Evolutionary conservation across 495 filamentous ascomycete species (phyloP).

Genomic region (Penicillium simplicissimum): DNA sequence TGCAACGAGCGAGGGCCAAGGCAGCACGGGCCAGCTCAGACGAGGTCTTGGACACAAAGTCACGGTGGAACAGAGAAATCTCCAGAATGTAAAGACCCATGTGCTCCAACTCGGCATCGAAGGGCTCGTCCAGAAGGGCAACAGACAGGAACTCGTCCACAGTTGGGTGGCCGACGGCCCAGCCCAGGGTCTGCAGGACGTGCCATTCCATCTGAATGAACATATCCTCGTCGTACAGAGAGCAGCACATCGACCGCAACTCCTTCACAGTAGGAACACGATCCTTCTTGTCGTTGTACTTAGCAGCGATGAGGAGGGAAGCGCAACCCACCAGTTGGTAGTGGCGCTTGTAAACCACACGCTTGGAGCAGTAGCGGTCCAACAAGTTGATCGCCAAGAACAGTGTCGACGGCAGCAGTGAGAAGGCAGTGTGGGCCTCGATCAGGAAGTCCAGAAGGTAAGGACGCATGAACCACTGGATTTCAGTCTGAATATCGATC

Average conservation of each 20-base stretch:
- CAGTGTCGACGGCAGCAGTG: constrained; percentile 88
- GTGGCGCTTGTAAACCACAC: constrained; percentile 99
- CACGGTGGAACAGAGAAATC: constrained; percentile 91
- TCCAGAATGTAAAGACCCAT: constrained; percentile 94
- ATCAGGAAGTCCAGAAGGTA: constrained; percentile 98
- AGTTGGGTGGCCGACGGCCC: constrained; percentile 94
- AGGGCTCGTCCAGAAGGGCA: constrained; percentile 60
- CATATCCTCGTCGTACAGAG: constrained; percentile 98
- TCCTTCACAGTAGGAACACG: constrained; percentile 93
- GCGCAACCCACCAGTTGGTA: constrained; percentile 98
- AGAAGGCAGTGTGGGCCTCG: constrained; percentile 94
- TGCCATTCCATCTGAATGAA: constrained; percentile 99
- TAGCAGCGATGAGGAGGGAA: constrained; percentile 92
- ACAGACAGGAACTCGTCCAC: constrained; percentile 90
- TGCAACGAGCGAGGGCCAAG: constrained; percentile 80
- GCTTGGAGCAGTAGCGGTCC: constrained; percentile 94
- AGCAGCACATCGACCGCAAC: constrained; percentile 98
- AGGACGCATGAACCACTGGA: constrained; percentile 99
- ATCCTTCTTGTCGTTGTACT: constrained; percentile 98
- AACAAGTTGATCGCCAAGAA: constrained; percentile 96
- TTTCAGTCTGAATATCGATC: constrained; percentile 98
- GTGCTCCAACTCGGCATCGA: constrained; percentile 85
- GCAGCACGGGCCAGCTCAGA: constrained; percentile 88
- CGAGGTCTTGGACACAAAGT: constrained; percentile 87
- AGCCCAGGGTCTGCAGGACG: constrained; percentile 94